Evolutionary conservation across 495 filamentous ascomycete species (phyloP).

Genomic region (Cercophora sp.): DNA sequence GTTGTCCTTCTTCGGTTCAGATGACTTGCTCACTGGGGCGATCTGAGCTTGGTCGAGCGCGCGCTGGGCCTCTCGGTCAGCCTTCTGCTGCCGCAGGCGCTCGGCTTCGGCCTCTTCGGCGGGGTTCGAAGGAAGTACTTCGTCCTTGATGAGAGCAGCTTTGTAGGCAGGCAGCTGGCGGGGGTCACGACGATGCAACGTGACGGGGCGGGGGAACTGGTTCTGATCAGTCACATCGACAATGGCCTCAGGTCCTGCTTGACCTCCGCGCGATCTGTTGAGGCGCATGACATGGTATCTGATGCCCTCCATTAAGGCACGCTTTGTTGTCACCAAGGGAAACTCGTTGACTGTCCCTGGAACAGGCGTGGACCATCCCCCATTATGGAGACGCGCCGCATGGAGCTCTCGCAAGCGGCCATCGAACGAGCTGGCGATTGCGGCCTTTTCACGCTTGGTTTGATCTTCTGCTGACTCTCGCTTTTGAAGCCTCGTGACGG

Average conservation of each 20-base stretch:
- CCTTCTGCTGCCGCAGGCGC: slow-evolving; percentile 57
- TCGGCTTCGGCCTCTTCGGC: slow-evolving; percentile 67
- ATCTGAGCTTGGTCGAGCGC: slow-evolving; percentile 84
- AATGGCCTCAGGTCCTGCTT: slow-evolving; percentile 26
- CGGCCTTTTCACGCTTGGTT: background rate
- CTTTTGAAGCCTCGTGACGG: slow-evolving; percentile 7
- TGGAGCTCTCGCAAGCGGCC: slow-evolving; percentile 22
- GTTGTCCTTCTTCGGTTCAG: slow-evolving; percentile 53
- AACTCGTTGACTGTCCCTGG: slow-evolving; percentile 56
- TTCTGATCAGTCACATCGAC: slow-evolving; percentile 72
- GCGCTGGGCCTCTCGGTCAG: slow-evolving; percentile 74
- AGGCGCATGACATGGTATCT: slow-evolving; percentile 85
- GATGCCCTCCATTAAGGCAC: slow-evolving; percentile 70
- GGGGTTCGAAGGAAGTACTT: slow-evolving; percentile 42
- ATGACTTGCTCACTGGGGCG: slow-evolving; percentile 60
- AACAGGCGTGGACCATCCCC: slow-evolving; percentile 59
- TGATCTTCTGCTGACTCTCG: background rate
- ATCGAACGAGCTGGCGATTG: background rate
- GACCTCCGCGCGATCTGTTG: slow-evolving; percentile 23
- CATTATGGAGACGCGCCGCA: slow-evolving; percentile 39
- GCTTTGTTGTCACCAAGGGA: slow-evolving; percentile 76
- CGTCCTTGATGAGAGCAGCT: slow-evolving; percentile 48
- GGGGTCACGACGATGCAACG: slow-evolving; percentile 87
- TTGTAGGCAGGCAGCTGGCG: slow-evolving; percentile 58
- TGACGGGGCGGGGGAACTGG: slow-evolving; percentile 82